Evolutionary conservation across 305 asterid species (phyloP).

Genomic region (Fraxinus sp.): DNA sequence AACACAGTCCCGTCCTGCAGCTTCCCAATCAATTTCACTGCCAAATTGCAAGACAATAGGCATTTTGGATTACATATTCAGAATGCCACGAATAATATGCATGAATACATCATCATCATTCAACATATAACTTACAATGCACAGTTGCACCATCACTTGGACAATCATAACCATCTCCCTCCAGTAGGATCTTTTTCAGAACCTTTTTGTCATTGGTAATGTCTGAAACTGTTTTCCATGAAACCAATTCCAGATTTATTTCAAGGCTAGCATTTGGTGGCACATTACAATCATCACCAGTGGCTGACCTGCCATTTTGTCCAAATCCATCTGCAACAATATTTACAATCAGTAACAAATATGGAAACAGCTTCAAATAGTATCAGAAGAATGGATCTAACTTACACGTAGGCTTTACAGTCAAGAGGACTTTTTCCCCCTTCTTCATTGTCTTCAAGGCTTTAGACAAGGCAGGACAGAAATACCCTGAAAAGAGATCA

Average conservation of each 20-base stretch:
- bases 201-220: constrained; percentile 86
- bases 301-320: constrained; percentile 69
- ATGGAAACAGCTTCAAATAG: not conserved
- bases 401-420: constrained; percentile 85
- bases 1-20: constrained; percentile 74
- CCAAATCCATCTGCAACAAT: constrained; percentile 82
- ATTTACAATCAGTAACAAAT: not conserved
- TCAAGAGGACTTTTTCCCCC: constrained; percentile 72
- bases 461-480: constrained; percentile 87
- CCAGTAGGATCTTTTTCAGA: constrained; percentile 66
- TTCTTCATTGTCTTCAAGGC: constrained; percentile 93
- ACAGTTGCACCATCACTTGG: constrained; percentile 89
- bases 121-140: constrained; percentile 35
- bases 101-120: not conserved
- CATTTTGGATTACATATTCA: not conserved
- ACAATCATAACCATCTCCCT: constrained; percentile 78
- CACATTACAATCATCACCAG: constrained; percentile 56
- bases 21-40: constrained; percentile 84
- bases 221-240: constrained; percentile 77
- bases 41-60: not conserved
- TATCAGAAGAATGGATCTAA: not conserved
- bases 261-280: constrained; percentile 75
- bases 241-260: constrained; percentile 58
- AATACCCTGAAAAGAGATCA: constrained; percentile 48
- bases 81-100: not conserved